Evolutionary conservation across 768 basidiomycete species (phyloP).

Genomic region (Terana coerulea): DNA sequence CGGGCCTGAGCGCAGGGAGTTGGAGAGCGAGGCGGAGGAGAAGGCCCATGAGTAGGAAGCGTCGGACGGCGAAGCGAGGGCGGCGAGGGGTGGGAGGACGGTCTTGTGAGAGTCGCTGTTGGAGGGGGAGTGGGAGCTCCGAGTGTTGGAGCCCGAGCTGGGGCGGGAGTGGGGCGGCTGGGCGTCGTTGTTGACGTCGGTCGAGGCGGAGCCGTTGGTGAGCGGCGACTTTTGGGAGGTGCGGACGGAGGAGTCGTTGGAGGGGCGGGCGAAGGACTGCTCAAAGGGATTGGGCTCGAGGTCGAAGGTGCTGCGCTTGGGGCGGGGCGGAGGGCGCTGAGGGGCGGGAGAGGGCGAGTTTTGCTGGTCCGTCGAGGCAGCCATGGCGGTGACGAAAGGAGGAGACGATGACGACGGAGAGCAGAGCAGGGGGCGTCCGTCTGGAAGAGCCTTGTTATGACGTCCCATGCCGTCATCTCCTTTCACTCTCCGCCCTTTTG

Average conservation of each 20-base stretch:
- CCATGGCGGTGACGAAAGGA: not conserved
- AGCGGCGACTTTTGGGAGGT: conserved; percentile 30
- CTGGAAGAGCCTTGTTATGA: conserved; percentile 4
- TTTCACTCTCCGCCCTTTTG: conserved; percentile 5
- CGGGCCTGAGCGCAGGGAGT: conserved; percentile 88
- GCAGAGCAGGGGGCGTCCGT: not conserved
- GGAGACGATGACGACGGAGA: conserved; percentile 2
- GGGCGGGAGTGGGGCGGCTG: conserved; percentile 20
- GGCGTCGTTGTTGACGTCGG: conserved; percentile 10
- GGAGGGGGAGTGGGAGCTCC: conserved; percentile 17
- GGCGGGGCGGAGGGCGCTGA: conserved; percentile 18
- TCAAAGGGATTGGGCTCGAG: conserved; percentile 67
- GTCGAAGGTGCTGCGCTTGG: conserved; percentile 30
- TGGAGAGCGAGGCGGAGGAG: conserved; percentile 50
- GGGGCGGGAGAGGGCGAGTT: conserved; percentile 8
- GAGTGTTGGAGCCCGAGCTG: conserved; percentile 19
- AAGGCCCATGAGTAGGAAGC: conserved; percentile 58
- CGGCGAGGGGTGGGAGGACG: conserved; percentile 76
- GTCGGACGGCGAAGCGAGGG: conserved; percentile 71
- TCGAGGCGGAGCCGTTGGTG: conserved; percentile 26
- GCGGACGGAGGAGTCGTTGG: conserved; percentile 45
- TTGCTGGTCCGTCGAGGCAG: not conserved
- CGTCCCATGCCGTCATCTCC: conserved; percentile 5
- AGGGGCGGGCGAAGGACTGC: conserved; percentile 69
- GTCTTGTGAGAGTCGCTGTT: conserved; percentile 50